Percentiles rank a stretch among this genome's conserved stretches.
Conservation (phyloP, 2,329 filamentous ascomycete species). For the Beauveria pseudobassiana region DNA sequence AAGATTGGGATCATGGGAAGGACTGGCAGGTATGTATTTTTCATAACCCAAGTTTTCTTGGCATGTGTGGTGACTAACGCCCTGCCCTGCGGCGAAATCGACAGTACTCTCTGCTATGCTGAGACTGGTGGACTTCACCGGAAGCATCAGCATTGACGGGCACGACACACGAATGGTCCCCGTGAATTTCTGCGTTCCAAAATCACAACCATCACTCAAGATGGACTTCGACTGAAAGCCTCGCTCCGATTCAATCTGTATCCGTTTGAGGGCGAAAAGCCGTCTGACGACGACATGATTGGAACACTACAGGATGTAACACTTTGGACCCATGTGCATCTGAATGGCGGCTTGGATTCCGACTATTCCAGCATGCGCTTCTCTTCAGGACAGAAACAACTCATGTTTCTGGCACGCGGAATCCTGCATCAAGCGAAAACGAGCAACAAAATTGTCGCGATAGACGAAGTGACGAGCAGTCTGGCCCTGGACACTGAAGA, state of each 20-base stretch:
- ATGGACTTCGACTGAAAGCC: slow-evolving; percentile 11
- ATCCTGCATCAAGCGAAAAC: background rate
- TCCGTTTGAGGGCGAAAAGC: background rate
- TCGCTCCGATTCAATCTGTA: slow-evolving; percentile 9
- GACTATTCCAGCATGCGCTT: background rate
- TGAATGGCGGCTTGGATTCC: slow-evolving; percentile 25
- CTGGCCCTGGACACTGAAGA: background rate
- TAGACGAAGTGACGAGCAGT: slow-evolving; percentile 6
- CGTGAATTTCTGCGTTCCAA: slow-evolving; percentile 17
- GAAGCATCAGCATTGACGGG: slow-evolving; percentile 12
- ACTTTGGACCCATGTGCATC: slow-evolving; percentile 22
- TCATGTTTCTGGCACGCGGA: background rate
- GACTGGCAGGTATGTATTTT: slow-evolving; percentile 7
- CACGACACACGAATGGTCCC: background rate
- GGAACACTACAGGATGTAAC: background rate
- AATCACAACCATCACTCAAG: slow-evolving; percentile 22
- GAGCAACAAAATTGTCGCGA: background rate
- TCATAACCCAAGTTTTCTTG: too few species aligned
- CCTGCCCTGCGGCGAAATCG: too few species aligned
- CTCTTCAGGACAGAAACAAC: background rate
- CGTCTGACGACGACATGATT: background rate
- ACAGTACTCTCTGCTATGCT: background rate
- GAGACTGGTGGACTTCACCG: background rate
- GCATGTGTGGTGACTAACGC: background rate
- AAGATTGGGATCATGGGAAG: background rate